Base-by-base conservation (phyloP, 352 stramenopile genomes). In the Stramenopiles sp. region DNA sequence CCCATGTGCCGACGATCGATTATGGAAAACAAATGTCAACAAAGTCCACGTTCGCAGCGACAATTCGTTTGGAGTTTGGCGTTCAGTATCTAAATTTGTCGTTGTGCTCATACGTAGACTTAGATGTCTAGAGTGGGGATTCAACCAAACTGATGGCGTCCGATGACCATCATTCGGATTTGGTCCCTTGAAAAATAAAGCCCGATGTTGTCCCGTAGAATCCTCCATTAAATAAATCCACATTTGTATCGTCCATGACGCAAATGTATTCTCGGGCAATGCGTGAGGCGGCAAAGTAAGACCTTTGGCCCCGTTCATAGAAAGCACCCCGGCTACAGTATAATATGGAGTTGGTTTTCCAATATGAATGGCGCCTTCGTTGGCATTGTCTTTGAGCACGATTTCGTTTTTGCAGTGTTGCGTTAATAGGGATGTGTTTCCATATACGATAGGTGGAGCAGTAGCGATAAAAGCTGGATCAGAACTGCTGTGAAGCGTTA, bases 171-270 rank as follows among this genome's bases (percentile, higher is more conserved):
- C 78, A 0, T 84, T 75, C 27, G 75, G 71, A 44, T 89, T 89
- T 67, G 91, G 82, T 30, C 90, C 91, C 81, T 95, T 91, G 84
- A 93, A 95, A 44, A 95, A 89, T 1, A 95, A 82, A 7, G 89
- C 88, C 14, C 90, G 86, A 76, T 91, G 90, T 30, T 32, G 82
- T 0, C 87, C 89, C 0, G 88, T 93, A 7, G 88, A 81, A 27
- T n/a, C 75, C 27, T 82, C 44, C 8, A 67, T 32, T 67, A 85
- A 4, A 29, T 55, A 76, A 30, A 86, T 7, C 84, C 84, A 86
- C 30, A 86, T 55, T 7, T 27, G 29, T 8, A 86, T 44, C 0
- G 81, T 44, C 83, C 83, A 86, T 84, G 39, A 55, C 14, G 4
- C 14, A 55, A 55, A 55, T 55, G 39, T 55, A 14, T 55, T 55